A percentile compares a stretch with the other conserved stretches of the same genome.
phyloP scores from a whole-genome alignment of 495 filamentous ascomycete species.

The Penicillium pulvis region DNA sequence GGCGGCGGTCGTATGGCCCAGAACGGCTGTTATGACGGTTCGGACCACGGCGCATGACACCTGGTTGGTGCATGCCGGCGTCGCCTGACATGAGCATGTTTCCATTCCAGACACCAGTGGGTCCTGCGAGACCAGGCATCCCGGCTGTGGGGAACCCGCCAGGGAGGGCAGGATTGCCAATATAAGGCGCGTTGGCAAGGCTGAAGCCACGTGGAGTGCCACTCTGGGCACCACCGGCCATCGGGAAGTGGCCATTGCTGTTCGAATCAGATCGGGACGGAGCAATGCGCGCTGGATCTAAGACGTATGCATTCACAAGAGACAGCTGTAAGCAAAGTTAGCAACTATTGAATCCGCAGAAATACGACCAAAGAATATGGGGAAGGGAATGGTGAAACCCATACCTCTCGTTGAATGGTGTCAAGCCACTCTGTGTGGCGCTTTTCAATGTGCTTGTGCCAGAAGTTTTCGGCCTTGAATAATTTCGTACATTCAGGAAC shows the following conservation, averaged over 20 bases:
- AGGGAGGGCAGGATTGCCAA: constrained; percentile 36
- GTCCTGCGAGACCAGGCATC: constrained; percentile 58
- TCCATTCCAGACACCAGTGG: constrained; percentile 52
- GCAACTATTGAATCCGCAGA: background rate
- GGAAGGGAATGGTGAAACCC: constrained; percentile 24
- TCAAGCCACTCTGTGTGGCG: constrained; percentile 89
- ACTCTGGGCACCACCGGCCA: constrained; percentile 69
- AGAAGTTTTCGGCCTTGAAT: constrained; percentile 96
- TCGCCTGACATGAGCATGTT: constrained; percentile 39
- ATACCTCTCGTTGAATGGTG: constrained; percentile 78
- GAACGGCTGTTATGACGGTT: constrained; percentile 50
- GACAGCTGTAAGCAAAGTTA: constrained; percentile 59
- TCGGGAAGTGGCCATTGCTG: constrained; percentile 93
- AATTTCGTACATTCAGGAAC: constrained; percentile 94
- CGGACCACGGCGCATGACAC: constrained; percentile 62
- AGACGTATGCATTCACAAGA: constrained; percentile 88
- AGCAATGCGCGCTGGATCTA: constrained; percentile 90
- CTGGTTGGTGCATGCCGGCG: constrained; percentile 53
- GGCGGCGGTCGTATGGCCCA: constrained; percentile 63
- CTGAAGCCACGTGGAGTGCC: constrained; percentile 93
- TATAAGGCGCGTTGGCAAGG: constrained; percentile 65
- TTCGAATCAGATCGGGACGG: constrained; percentile 94
- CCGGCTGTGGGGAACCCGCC: constrained; percentile 34
- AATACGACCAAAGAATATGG: background rate
- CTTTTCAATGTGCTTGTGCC: constrained; percentile 98